Base-by-base conservation (phyloP, 345 rosid genomes). In the Pistacia vera region DNA sequence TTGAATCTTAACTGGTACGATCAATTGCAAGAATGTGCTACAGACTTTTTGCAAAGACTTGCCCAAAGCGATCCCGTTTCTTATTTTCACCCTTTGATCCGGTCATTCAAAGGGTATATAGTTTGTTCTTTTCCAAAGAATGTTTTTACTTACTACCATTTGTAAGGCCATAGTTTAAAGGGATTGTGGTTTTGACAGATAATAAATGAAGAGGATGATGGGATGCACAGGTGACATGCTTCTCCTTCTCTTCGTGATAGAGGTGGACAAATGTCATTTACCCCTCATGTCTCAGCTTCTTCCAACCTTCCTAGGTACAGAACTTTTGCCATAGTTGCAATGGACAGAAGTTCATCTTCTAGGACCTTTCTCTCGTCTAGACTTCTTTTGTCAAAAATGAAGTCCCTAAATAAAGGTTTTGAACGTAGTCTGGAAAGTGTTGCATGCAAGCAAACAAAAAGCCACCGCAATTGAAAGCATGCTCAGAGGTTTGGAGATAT, bases 401-500 rank as follows among this genome's bases (percentile, higher is more conserved):
- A 90, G 82, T 80, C 87, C 68, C 81, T 87, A 73, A 84, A 78
- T 74, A 96, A 88, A 87, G 93, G 89, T 77, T 70, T 87, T 60
- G 99, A 92, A 70, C 97, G 97, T 77, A 96, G 95, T 84, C 85
- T 96, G 77, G 99, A 96, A 82, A 96, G 94, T 80, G 97, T 96
- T 96, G 86, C 93, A 96, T 67, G 87, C 99, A 61, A 96, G 99
- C 88, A 96, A 96, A 84, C 97, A 93, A 90, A 96, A 94, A 87
- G 99, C 93, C 78, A 86, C 91, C 86, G 99, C 99, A 72, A 96
- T 96, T 76, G 99, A 96, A 82, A 93, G 97, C 89, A 92, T 96
- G 99, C 98, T 96, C 77, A 86, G 89, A 82, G 97, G 99, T 74
- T 83, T 96, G 87, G 95, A 96, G 80, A 60, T 93, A 82, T 91